phyloP scores from a whole-genome alignment of 2,329 filamentous ascomycete species.

The Lasiodiplodia theobromae region DNA sequence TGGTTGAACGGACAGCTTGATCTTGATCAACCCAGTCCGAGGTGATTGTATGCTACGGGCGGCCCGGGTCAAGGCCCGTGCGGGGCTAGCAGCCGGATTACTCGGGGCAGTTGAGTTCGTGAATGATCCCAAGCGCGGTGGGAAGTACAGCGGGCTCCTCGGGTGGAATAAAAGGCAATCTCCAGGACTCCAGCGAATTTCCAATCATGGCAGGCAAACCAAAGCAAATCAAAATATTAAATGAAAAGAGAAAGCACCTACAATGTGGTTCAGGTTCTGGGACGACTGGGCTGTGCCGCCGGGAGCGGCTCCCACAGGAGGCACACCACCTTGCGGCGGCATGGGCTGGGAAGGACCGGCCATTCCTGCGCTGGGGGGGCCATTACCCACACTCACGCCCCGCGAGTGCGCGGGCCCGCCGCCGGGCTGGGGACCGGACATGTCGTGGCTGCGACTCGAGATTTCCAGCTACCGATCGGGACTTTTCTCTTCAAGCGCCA shows the following conservation, averaged over 20 bases:
- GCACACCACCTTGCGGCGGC: conserved; percentile 56
- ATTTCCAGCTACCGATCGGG: conserved; percentile 15
- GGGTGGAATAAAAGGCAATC: not conserved
- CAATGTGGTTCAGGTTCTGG: conserved; percentile 94
- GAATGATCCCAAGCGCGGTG: not conserved
- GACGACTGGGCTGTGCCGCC: conserved; percentile 69
- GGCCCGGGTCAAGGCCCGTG: not conserved
- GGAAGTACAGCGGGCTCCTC: not conserved
- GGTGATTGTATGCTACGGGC: not conserved
- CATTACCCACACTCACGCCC: conserved; percentile 51
- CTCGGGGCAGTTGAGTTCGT: not conserved
- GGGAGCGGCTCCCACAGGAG: conserved; percentile 55
- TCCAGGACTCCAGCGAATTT: not conserved
- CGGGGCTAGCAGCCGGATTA: not conserved
- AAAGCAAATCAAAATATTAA: conserved; percentile 12
- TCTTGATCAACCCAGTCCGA: not conserved
- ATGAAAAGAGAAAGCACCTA: conserved; percentile 60
- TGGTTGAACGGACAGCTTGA: not conserved
- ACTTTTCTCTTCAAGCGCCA: conserved; percentile 32
- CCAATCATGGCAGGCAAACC: not conserved
- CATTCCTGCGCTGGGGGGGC: conserved; percentile 50
- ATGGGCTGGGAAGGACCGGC: conserved; percentile 51
- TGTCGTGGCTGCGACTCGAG: conserved; percentile 36
- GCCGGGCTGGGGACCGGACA: conserved; percentile 48
- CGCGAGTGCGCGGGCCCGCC: conserved; percentile 41